Evolutionary conservation across 1,139 yeast species (phyloP), one percentile per base, ranked within the genome.

Genomic region (Hyphopichia pseudoburtonii): DNA sequence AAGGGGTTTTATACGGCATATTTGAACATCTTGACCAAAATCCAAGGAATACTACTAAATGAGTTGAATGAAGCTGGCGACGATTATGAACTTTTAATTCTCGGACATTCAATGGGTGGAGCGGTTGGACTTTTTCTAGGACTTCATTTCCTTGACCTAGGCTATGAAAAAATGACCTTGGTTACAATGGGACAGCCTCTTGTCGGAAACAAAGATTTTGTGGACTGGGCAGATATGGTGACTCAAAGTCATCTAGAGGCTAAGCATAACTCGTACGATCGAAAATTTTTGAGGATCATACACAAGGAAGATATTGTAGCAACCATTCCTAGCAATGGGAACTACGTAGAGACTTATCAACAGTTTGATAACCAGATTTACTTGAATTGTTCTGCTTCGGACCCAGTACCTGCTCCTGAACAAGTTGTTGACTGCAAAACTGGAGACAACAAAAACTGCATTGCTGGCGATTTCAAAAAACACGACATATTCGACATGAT

Each of bases 71-170:
- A 45, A 1, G 32, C 41, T 2, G 42, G 40, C 11, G 60, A 60
- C 5, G 52, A 61, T 32, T 65, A 65, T 37, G 66, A 68, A 41
- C 43, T 76, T 2, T 34, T 60, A 1, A 55, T 76, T 5, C 48
- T 73, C 46, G 81, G 81, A 1, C 81, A 76, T 46, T 75, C 80
- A 1, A 45, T 75, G 44, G 81, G 81, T 1, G 81, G 80, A 6
- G 66, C 78, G 2, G 60, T 75, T 8, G 71, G 73, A 0, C 46
- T 70, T 3, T 48, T 76, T 1, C 45, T 73, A 11, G 66, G 70
- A 0, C 50, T 73, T 17, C 66, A 67, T 39, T 62, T 64, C 34
- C 49, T 64, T 14, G 73, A 65, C 41, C 42, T 61, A 30, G 72
- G 73, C 0, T 60, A 51, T 36, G 56, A 58, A 6, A 54, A 60